These are phyloP conservation scores for Elsinoe perseae DNA, from an alignment of 2,329 filamentous ascomycete species.

Conservation along the genomic window DNA sequence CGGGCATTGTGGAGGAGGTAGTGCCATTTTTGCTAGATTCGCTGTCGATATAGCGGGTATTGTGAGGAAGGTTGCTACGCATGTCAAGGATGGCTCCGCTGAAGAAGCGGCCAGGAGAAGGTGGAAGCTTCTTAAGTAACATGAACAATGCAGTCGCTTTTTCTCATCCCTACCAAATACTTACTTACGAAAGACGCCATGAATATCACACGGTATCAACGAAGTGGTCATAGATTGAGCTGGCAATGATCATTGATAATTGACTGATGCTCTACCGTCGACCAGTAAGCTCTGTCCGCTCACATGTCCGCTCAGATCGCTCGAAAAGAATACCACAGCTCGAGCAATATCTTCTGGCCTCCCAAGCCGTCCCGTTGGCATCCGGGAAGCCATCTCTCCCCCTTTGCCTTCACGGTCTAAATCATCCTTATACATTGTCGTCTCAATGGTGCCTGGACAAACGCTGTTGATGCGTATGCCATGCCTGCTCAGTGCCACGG, in stretches of 20 bases:
- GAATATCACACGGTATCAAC: too few species aligned
- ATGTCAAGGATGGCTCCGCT: neutral
- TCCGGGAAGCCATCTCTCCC: neutral
- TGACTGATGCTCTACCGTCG: constrained; percentile 4
- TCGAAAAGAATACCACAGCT: constrained; percentile 13
- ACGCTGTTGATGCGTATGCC: constrained; percentile 10
- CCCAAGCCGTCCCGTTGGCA: constrained; percentile 4
- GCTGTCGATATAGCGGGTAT: constrained; percentile 8
- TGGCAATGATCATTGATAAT: neutral
- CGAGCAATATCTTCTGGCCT: constrained; percentile 8
- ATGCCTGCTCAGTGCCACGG: neutral
- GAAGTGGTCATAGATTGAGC: too few species aligned
- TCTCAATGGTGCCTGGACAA: constrained; percentile 12
- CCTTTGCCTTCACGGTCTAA: neutral
- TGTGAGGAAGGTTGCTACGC: neutral
- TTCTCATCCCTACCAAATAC: too few species aligned
- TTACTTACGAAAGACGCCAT: too few species aligned
- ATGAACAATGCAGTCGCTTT: neutral
- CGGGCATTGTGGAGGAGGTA: constrained; percentile 12
- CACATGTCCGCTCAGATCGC: constrained; percentile 1
- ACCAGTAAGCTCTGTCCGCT: constrained; percentile 11
- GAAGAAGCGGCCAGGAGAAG: neutral
- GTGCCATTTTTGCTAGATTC: constrained; percentile 11
- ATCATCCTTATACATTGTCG: constrained; percentile 13
- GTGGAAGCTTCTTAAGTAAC: constrained; percentile 2